A percentile compares a stretch with the other conserved stretches of the same genome.
phyloP scores from a whole-genome alignment of 148 eudicot genomes.

The Nyssa sinensis region DNA sequence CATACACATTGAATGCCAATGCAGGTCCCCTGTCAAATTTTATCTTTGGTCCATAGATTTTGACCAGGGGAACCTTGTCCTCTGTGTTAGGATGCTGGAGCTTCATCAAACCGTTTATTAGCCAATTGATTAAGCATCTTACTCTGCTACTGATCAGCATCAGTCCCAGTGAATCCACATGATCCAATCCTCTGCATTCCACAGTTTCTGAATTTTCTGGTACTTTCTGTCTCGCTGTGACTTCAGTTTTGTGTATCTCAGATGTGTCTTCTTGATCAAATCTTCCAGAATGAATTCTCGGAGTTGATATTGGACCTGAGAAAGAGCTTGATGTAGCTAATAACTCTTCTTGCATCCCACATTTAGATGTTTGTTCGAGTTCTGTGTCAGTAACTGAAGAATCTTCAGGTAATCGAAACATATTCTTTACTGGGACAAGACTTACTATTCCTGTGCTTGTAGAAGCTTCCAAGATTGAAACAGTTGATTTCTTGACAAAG shows the following conservation, averaged over 20 bases:
- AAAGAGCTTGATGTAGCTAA: too few relatives aligned
- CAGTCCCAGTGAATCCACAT: constrained; percentile 69
- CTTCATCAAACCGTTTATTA: constrained; percentile 62
- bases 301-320: too few relatives aligned
- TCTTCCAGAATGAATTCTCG: too few relatives aligned
- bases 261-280: constrained; percentile 24
- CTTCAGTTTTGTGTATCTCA: constrained; percentile 19
- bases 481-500: constrained; percentile 70
- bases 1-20: constrained; percentile 79
- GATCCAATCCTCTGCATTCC: constrained; percentile 75
- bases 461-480: constrained; percentile 49
- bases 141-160: constrained; percentile 56
- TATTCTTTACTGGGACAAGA: constrained; percentile 42
- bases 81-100: constrained; percentile 74
- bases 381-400: constrained; percentile 41
- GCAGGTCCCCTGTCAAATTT: constrained; percentile 88
- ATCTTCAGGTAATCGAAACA: constrained; percentile 38
- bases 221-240: constrained; percentile 2
- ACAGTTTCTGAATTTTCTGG: constrained; percentile 20
- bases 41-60: constrained; percentile 79
- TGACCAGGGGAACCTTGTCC: constrained; percentile 49
- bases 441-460: constrained; percentile 55
- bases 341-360: too few relatives aligned
- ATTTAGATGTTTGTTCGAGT: too few relatives aligned
- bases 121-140: constrained; percentile 85